Evolutionary conservation across 225 moss, liverwort and hornwort genomes (phyloP).

Genomic region (Bryoerythrophyllum caledonicum): DNA sequence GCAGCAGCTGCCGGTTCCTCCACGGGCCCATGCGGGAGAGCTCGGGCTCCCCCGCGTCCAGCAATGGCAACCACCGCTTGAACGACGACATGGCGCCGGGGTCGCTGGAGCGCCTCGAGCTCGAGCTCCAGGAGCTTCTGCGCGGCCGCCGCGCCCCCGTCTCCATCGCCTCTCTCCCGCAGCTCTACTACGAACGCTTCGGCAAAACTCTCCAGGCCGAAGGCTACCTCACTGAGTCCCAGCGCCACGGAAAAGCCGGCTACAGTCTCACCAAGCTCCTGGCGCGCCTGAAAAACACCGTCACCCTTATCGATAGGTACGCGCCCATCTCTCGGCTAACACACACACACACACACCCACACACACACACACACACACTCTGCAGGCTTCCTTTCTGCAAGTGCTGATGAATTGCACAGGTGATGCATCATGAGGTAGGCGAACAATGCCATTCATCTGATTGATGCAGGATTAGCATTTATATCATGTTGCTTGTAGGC

Average conservation of each 20-base stretch:
- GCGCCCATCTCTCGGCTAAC: conserved; percentile 26
- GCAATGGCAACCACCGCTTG: conserved; percentile 66
- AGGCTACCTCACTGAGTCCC: conserved; percentile 96
- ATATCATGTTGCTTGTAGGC: conserved; percentile 44
- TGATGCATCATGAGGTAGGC: conserved; percentile 66
- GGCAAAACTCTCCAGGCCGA: conserved; percentile 98
- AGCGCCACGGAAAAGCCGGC: conserved; percentile 97
- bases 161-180: conserved; percentile 93
- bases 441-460: conserved; percentile 53
- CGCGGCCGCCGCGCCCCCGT: conserved; percentile 95
- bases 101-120: conserved; percentile 86
- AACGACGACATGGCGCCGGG: conserved; percentile 91
- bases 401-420: conserved; percentile 56
- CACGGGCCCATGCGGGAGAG: conserved; percentile 85
- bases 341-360: no score
- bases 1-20: conserved; percentile 91
- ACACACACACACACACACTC: background rate
- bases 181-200: conserved; percentile 91
- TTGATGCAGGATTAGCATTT: conserved; percentile 50
- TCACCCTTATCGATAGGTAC: conserved; percentile 96
- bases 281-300: conserved; percentile 94
- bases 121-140: conserved; percentile 94
- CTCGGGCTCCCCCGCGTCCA: conserved; percentile 85
- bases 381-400: conserved; percentile 21
- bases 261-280: conserved; percentile 92